Conservation (phyloP, 2,329 filamentous ascomycete genomes). For the Emydomyces testavorans region DNA sequence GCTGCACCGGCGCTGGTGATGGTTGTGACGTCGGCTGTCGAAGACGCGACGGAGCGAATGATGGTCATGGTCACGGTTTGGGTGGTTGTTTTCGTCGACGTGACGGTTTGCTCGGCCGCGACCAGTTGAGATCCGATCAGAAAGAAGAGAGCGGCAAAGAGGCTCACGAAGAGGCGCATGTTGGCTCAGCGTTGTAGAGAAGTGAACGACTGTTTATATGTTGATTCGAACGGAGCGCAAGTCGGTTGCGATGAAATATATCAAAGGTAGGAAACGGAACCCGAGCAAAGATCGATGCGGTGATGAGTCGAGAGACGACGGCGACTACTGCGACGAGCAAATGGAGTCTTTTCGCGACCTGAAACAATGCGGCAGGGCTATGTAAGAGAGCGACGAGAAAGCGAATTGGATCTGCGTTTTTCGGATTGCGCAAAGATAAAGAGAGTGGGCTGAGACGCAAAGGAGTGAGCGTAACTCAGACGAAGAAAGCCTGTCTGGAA, state of each 20-base stretch:
- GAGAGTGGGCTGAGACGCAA: constrained; percentile 14
- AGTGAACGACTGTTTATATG: background rate
- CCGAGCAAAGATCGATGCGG: constrained; percentile 3
- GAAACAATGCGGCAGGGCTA: constrained; percentile 7
- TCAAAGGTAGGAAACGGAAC: background rate
- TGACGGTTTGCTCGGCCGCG: constrained; percentile 25
- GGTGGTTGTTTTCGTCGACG: constrained; percentile 34
- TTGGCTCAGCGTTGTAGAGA: constrained; percentile 15
- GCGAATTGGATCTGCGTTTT: background rate
- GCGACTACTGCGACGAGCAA: constrained; percentile 11
- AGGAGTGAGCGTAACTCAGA: constrained; percentile 14
- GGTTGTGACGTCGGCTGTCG: constrained; percentile 16
- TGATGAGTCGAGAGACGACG: background rate
- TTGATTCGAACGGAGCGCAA: background rate
- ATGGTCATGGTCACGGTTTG: constrained; percentile 33
- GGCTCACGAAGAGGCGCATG: constrained; percentile 30
- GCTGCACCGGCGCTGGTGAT: constrained; percentile 14
- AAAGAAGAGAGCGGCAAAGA: constrained; percentile 28
- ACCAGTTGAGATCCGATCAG: constrained; percentile 24
- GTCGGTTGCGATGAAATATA: background rate
- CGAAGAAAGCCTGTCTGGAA: background rate
- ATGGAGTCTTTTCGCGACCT: constrained; percentile 10
- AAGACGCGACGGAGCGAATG: constrained; percentile 16
- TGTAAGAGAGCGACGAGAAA: constrained; percentile 1
- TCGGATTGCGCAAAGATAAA: background rate